phyloP scores from a whole-genome alignment of 768 basidiomycete species.

The Leccinum boreale region DNA sequence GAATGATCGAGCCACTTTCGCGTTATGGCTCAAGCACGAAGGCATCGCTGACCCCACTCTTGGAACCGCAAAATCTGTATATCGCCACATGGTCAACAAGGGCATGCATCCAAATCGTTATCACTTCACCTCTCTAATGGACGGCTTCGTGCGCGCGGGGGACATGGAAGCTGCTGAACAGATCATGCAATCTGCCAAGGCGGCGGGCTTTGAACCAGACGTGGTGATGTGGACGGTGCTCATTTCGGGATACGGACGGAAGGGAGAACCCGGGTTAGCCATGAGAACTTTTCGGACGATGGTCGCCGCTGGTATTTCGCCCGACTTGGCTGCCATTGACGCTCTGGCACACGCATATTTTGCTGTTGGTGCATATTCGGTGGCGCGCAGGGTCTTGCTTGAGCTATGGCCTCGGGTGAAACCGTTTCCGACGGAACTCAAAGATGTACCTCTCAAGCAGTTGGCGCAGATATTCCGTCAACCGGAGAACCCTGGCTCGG shows the following conservation, averaged over 20 bases:
- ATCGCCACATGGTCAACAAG: conserved; percentile 56
- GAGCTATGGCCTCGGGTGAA: conserved; percentile 63
- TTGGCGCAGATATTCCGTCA: conserved; percentile 46
- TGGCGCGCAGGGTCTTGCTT: conserved; percentile 53
- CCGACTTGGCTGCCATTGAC: conserved; percentile 70
- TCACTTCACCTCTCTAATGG: conserved; percentile 74
- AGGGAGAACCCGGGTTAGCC: conserved; percentile 52
- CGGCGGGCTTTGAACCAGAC: conserved; percentile 53
- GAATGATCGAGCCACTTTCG: conserved; percentile 55
- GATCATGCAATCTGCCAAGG: conserved; percentile 50
- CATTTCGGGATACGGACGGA: conserved; percentile 67
- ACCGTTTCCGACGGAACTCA: conserved; percentile 54
- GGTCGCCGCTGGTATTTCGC: conserved; percentile 56
- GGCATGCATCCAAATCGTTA: conserved; percentile 71
- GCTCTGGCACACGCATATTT: conserved; percentile 69
- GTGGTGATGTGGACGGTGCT: conserved; percentile 75
- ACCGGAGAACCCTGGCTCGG: conserved; percentile 11
- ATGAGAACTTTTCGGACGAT: conserved; percentile 58
- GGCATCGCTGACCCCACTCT: conserved; percentile 51
- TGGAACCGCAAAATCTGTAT: conserved; percentile 49
- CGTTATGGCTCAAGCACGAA: conserved; percentile 62
- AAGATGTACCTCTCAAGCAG: conserved; percentile 40
- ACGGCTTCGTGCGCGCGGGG: conserved; percentile 63
- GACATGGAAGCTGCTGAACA: conserved; percentile 54
- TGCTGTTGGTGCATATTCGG: conserved; percentile 46